These are phyloP conservation scores for Scedosporium aurantiacum DNA, from an alignment of 2,329 filamentous ascomycete species.

Conservation along the genomic window DNA sequence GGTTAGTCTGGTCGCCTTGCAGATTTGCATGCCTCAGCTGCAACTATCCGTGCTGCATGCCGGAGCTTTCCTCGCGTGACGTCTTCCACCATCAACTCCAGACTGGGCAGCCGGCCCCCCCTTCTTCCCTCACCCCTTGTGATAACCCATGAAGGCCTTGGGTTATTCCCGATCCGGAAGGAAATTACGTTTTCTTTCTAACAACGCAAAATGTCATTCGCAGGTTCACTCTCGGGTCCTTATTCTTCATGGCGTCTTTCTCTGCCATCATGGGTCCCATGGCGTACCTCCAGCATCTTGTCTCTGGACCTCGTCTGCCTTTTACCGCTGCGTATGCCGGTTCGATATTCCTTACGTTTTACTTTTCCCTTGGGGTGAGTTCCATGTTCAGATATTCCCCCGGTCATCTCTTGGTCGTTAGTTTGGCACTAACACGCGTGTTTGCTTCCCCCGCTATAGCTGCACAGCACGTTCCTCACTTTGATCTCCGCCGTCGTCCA, in stretches of 20 bases:
- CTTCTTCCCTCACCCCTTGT: no score
- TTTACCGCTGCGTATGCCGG: conserved; percentile 95
- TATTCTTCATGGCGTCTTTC: conserved; percentile 85
- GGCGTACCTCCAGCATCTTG: conserved; percentile 71
- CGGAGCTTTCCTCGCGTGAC: conserved; percentile 16
- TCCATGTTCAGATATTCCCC: background rate
- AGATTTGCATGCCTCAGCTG: conserved; percentile 14
- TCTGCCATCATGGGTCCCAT: conserved; percentile 87
- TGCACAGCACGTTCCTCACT: conserved; percentile 75
- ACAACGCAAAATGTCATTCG: conserved; percentile 3
- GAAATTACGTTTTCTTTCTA: background rate
- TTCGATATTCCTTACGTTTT: conserved; percentile 78
- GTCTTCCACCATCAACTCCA: background rate
- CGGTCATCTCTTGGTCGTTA: background rate
- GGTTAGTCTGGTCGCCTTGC: background rate
- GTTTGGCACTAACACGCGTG: conserved; percentile 11
- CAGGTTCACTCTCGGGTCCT: conserved; percentile 91
- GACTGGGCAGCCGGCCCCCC: no score
- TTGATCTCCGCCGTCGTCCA: conserved; percentile 76
- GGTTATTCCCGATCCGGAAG: background rate
- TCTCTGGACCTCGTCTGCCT: conserved; percentile 74
- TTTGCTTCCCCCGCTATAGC: conserved; percentile 42
- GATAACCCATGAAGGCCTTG: background rate
- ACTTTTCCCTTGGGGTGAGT: conserved; percentile 87
- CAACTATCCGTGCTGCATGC: conserved; percentile 24